Percentiles rank a stretch among this genome's conserved stretches.
These are phyloP conservation scores for Henckelia pumila DNA, from an alignment of 257 asterid genomes.

Conservation along the genomic window DNA sequence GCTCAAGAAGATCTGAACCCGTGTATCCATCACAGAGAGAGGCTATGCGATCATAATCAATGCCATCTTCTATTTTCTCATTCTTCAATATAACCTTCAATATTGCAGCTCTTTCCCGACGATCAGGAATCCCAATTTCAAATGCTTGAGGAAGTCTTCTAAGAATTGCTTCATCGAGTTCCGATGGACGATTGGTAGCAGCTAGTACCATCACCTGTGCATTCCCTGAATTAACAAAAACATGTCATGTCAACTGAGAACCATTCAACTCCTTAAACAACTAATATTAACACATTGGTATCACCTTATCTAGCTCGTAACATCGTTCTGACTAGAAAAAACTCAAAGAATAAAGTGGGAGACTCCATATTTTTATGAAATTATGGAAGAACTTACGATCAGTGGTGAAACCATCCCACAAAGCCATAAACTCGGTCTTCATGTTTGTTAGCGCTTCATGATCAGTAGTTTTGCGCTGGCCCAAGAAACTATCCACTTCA, in stretches of 20 bases:
- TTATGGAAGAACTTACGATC: slow-evolving; percentile 54
- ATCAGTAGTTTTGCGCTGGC: slow-evolving; percentile 82
- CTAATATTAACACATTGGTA: background rate
- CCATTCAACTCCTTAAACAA: background rate
- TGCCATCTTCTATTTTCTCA: slow-evolving; percentile 61
- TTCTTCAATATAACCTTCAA: slow-evolving; percentile 79
- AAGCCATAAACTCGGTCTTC: slow-evolving; percentile 98
- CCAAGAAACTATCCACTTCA: slow-evolving; percentile 96
- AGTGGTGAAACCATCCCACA: slow-evolving; percentile 99
- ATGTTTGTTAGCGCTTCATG: slow-evolving; percentile 82
- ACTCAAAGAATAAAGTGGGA: slow-evolving; percentile 16
- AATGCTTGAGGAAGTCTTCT: slow-evolving; percentile 95
- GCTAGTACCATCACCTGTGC: slow-evolving; percentile 96
- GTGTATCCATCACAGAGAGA: slow-evolving; percentile 74
- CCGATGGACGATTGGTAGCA: slow-evolving; percentile 97
- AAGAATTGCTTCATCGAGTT: slow-evolving; percentile 97
- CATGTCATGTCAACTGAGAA: slow-evolving; percentile 22
- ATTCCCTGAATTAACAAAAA: slow-evolving; percentile 43
- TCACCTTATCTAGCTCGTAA: slow-evolving; percentile 15
- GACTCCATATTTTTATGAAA: background rate
- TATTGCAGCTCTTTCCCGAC: slow-evolving; percentile 63
- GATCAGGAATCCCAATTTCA: slow-evolving; percentile 80
- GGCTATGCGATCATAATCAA: slow-evolving; percentile 68
- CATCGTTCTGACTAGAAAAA: background rate
- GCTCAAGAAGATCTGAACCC: slow-evolving; percentile 90